Evolutionary conservation across 305 asterid genomes (phyloP), one percentile per base, ranked within the genome.

Genomic region (Fraxinus baroniana): DNA sequence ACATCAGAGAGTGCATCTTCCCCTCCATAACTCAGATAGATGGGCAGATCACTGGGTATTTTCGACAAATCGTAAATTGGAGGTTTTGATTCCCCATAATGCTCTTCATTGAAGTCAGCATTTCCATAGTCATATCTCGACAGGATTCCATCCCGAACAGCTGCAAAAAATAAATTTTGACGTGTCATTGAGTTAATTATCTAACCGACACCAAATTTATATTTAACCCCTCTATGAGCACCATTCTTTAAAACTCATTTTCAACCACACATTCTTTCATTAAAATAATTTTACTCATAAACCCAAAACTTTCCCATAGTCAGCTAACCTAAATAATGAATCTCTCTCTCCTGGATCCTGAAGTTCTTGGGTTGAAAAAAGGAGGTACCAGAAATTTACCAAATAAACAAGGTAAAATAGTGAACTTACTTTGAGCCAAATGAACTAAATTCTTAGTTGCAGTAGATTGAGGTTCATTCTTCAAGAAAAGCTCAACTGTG

Each of bases 1-100:
- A 33, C 88, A 84, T 90, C 98, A 0, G 98, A 86, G 26, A 95
- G 80, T 0, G 93, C 88, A 74, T 95, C 98, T 76, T 78, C 86
- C 30, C 98, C 98, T 3, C 98, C 98, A 8, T 95, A 91, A 88
- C 95, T 90, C 4, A 95, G 68, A 70, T 91, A 95, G 26, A 95
- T 77, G 0, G 98, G 98, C 4, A 95, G 79, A 57, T 92, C 87
- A 35, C 2, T 87, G 2, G 97, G 97, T 9, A 95, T 95, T 39
- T 78, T 89, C 0, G 91, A 77, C 5, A 95, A 33, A 74, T 93
- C 82, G 26, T 95, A 95, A 7, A 83, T 77, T 0, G 98, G 98
- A 74, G 98, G 98, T 62, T n/a, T 84, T 1, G 90, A 17, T 72
- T 86, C 85, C 3, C 97, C 97, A n/a, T 95, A 93, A 77, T 93